These are phyloP conservation scores for Capronia coronata DNA, from an alignment of 2,329 filamentous ascomycete species.

Conservation along the genomic window DNA sequence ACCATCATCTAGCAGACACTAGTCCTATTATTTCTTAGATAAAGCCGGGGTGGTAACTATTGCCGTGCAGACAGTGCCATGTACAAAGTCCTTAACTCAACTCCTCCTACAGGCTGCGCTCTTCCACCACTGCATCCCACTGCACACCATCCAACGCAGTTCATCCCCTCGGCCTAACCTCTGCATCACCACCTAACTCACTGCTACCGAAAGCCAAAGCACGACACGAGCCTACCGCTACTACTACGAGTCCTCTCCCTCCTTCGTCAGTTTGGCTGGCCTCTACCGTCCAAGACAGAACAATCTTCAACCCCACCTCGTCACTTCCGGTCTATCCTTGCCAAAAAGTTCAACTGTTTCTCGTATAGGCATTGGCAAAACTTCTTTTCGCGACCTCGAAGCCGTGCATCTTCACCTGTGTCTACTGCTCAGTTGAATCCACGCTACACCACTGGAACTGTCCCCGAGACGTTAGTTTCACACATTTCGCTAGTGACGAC, in stretches of 20 bases:
- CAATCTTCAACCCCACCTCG: background rate
- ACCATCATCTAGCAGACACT: no score
- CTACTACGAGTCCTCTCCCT: background rate
- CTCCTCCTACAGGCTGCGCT: no score
- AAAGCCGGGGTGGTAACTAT: no score
- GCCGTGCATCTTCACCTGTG: background rate
- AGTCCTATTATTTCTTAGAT: no score
- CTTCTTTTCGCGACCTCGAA: background rate
- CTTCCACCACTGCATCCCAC: no score
- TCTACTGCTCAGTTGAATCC: background rate
- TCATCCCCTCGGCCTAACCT: background rate
- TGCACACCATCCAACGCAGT: background rate
- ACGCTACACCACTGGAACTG: constrained; percentile 2
- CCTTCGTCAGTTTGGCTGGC: background rate
- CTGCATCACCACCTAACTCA: background rate
- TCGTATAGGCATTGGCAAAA: background rate
- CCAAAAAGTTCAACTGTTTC: background rate
- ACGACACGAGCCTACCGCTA: background rate
- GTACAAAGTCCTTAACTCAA: no score
- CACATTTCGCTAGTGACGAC: constrained; percentile 1
- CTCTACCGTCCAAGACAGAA: background rate
- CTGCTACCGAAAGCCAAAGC: background rate
- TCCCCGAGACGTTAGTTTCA: background rate
- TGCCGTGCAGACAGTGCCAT: no score
- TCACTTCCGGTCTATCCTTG: background rate